Evolutionary conservation across 1,284 basidiomycete genomes (phyloP).

Genomic region (Microbotryum lychnidis-dioicae): DNA sequence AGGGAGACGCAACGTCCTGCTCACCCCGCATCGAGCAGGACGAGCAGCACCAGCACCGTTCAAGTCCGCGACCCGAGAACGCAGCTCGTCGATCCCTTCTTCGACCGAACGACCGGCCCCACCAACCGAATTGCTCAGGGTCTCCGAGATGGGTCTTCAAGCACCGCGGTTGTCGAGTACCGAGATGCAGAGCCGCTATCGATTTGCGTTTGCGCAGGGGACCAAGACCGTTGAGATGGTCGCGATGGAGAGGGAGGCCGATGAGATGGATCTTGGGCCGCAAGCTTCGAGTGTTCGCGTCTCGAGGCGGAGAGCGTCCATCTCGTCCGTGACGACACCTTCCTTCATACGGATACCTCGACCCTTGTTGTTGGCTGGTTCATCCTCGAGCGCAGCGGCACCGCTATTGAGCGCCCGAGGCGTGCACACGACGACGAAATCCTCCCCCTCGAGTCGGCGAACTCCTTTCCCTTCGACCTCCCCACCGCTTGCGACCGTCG

Average conservation of each 20-base stretch:
- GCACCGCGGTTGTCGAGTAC: slow-evolving; percentile 12
- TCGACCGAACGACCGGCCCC: slow-evolving; percentile 1
- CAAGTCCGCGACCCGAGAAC: not conserved
- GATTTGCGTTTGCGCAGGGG: slow-evolving; percentile 17
- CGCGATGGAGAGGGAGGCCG: slow-evolving; percentile 13
- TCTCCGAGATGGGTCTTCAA: slow-evolving; percentile 23
- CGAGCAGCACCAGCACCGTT: not conserved
- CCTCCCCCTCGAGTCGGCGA: not conserved
- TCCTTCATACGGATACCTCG: too few relatives aligned
- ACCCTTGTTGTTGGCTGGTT: too few relatives aligned
- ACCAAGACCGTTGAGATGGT: slow-evolving; percentile 3
- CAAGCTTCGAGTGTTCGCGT: slow-evolving; percentile 2
- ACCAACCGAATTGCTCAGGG: slow-evolving; percentile 14
- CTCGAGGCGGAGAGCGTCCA: slow-evolving; percentile 18
- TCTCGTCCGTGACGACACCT: slow-evolving; percentile 5
- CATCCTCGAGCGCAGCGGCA: too few relatives aligned
- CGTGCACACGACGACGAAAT: slow-evolving; percentile 2
- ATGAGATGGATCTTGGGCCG: slow-evolving; percentile 21
- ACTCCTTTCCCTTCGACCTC: slow-evolving; percentile 1
- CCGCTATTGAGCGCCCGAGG: not conserved
- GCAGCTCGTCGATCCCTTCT: not conserved
- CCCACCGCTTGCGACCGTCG: not conserved
- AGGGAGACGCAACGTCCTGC: not conserved
- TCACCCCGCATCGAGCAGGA: not conserved
- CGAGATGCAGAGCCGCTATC: slow-evolving; percentile 27